These are phyloP conservation scores for Hanseniaspora sp. DNA, from an alignment of 1,139 yeast species.

Conservation along the genomic window DNA sequence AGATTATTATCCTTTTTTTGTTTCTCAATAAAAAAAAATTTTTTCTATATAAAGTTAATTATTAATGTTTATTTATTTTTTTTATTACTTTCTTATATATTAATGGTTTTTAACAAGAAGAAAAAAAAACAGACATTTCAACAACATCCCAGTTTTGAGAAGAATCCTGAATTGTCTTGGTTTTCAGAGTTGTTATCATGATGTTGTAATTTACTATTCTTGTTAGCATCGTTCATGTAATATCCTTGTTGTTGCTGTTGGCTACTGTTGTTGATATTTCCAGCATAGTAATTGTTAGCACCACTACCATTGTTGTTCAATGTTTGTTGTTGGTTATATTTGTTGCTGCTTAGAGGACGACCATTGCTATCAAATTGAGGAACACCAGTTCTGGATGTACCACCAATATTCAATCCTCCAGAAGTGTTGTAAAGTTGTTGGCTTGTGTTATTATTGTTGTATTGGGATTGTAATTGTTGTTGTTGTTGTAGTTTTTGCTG, in stretches of 20 bases:
- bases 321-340: conserved; percentile 22
- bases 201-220: conserved; percentile 22
- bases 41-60: too few species aligned
- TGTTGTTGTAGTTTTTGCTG: conserved; percentile 24
- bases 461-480: conserved; percentile 16
- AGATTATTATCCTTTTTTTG: background rate
- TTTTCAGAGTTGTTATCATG: conserved; percentile 26
- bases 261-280: conserved; percentile 23
- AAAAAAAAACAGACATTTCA: conserved; percentile 16
- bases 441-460: conserved; percentile 5
- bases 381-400: background rate
- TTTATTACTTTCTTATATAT: background rate
- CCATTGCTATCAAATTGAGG: conserved; percentile 20
- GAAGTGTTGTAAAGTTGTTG: background rate
- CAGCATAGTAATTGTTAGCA: background rate
- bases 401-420: conserved; percentile 1
- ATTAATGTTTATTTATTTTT: too few species aligned
- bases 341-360: conserved; percentile 27
- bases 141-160: conserved; percentile 33
- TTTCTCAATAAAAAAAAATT: too few species aligned
- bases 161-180: conserved; percentile 29
- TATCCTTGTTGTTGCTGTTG: conserved; percentile 16
- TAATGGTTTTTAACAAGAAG: too few species aligned
- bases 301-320: background rate
- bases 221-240: conserved; percentile 13